A percentile compares a stretch with the other conserved stretches of the same genome.
These are phyloP conservation scores for Chrysoporthe cubensis DNA, from an alignment of 2,329 filamentous ascomycete genomes.

Conservation along the genomic window DNA sequence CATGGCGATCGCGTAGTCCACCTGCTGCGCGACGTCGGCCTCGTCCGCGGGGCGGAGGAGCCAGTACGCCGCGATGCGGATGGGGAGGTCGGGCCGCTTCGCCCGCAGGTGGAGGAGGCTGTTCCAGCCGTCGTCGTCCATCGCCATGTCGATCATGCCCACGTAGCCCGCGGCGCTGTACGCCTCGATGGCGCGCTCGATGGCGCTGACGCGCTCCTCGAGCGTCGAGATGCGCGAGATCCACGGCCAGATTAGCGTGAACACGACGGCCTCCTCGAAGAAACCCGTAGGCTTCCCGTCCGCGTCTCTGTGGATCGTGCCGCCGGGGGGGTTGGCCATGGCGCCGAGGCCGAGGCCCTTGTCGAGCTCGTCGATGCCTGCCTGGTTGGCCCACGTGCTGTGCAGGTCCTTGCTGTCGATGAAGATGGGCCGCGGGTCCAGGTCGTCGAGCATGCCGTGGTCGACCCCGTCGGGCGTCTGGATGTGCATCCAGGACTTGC, in stretches of 20 bases:
- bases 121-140: slow-evolving; percentile 60
- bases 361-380: slow-evolving; percentile 54
- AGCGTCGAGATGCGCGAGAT: slow-evolving; percentile 52
- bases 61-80: slow-evolving; percentile 61
- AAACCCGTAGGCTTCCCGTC: slow-evolving; percentile 53
- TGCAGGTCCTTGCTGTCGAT: slow-evolving; percentile 62
- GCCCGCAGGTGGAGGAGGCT: slow-evolving; percentile 48
- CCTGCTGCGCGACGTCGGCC: slow-evolving; percentile 51
- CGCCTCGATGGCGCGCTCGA: slow-evolving; percentile 50
- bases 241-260: slow-evolving; percentile 59
- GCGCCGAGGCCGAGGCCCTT: slow-evolving; percentile 51
- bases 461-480: slow-evolving; percentile 56
- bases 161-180: slow-evolving; percentile 58
- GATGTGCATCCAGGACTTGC: slow-evolving; percentile 58
- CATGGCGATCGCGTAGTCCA: slow-evolving; percentile 55
- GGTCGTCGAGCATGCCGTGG: slow-evolving; percentile 54
- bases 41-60: slow-evolving; percentile 52
- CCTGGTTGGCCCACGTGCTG: slow-evolving; percentile 58
- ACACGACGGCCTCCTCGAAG: slow-evolving; percentile 57
- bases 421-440: slow-evolving; percentile 56
- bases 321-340: slow-evolving; percentile 54
- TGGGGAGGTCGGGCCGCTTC: slow-evolving; percentile 41
- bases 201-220: slow-evolving; percentile 51
- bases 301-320: slow-evolving; percentile 53
- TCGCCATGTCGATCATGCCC: slow-evolving; percentile 61